Evolutionary conservation across 2,329 filamentous ascomycete genomes (phyloP).

Genomic region (Tolypocladium nubicola): DNA sequence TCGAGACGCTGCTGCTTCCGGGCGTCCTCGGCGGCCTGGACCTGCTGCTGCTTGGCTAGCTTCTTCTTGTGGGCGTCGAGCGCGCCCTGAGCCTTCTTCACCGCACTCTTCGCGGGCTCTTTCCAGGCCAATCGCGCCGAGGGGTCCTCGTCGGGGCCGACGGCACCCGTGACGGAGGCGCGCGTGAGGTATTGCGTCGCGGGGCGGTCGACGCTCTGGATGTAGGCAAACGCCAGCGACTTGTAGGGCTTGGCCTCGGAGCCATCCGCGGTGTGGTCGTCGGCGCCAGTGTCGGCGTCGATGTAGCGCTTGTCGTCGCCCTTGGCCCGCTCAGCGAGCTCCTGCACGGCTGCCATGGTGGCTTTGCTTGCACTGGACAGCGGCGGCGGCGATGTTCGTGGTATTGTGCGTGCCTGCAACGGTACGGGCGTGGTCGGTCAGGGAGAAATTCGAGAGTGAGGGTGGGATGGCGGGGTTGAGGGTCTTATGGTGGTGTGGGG

Average conservation of each 20-base stretch:
- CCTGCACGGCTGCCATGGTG: slow-evolving; percentile 33
- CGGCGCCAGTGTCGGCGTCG: slow-evolving; percentile 69
- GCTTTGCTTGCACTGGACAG: not conserved
- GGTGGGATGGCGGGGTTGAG: slow-evolving; percentile 1
- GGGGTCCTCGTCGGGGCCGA: slow-evolving; percentile 53
- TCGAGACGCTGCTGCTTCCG: slow-evolving; percentile 60
- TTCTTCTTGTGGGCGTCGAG: slow-evolving; percentile 76
- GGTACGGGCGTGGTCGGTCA: not conserved
- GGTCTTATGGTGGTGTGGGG: not conserved
- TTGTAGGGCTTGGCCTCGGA: slow-evolving; percentile 70
- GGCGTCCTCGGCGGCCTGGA: slow-evolving; percentile 61
- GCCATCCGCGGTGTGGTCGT: slow-evolving; percentile 57
- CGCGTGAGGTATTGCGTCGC: slow-evolving; percentile 56
- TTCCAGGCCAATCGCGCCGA: slow-evolving; percentile 63
- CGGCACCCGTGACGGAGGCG: slow-evolving; percentile 52
- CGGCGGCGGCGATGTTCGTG: not conserved
- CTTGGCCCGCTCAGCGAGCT: slow-evolving; percentile 33
- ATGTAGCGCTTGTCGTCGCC: slow-evolving; percentile 45
- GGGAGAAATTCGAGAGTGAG: not conserved
- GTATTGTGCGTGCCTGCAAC: not conserved
- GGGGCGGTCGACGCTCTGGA: slow-evolving; percentile 51
- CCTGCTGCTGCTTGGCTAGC: slow-evolving; percentile 31
- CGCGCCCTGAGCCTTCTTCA: slow-evolving; percentile 74
- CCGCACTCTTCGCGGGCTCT: slow-evolving; percentile 68
- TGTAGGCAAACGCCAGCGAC: slow-evolving; percentile 66